Base-by-base conservation (phyloP, 116 monocot species). In the Cymodocea nodosa region DNA sequence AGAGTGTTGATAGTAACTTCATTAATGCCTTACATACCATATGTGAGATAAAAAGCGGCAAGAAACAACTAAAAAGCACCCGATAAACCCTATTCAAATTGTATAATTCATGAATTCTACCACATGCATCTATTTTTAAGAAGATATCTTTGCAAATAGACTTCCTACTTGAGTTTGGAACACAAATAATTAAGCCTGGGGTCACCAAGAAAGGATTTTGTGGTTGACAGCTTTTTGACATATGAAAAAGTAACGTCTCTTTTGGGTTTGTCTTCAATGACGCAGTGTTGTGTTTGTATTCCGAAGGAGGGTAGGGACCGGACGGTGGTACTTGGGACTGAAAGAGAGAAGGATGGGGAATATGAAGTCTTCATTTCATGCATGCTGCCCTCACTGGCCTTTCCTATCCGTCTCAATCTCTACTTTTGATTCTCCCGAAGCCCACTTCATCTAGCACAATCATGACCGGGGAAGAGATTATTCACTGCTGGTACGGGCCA, bases 401-500 rank as follows among this genome's bases (percentile, higher is more conserved):
- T 37, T 62, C 39, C n/a, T 62, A 17, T 36, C 35, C 17, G 62
- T 19, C 62, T 64, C 19, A 15, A 64, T 30, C 67, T 54, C 67
- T 17, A 53, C 54, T 67, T 67, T 67, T 25, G 67, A 53, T 67
- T 52, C 52, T 67, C 35, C 54, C 67, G 35, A 67, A 67, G 67
- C 54, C 51, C 67, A 65, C 52, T 52, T 16, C 16, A 69, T 19
- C 48, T 69, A 58, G 64, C 72, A 71, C 61, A 64, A 78, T 78
- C 69, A 85, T 75, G 75, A 73, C 77, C 22, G 56, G 54, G 69
- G 68, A 81, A 73, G 72, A 73, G 78, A 78, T 84, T 84, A 84
- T 84, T 84, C 81, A 65, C 77, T 81, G 73, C 77, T 81, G 73
- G 61, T 60, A 78, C 73, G 78, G 84, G 73, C 75, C 72, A 81